phyloP scores from a whole-genome alignment of 2,329 filamentous ascomycete genomes.

The Sclerotinia nivalis region DNA sequence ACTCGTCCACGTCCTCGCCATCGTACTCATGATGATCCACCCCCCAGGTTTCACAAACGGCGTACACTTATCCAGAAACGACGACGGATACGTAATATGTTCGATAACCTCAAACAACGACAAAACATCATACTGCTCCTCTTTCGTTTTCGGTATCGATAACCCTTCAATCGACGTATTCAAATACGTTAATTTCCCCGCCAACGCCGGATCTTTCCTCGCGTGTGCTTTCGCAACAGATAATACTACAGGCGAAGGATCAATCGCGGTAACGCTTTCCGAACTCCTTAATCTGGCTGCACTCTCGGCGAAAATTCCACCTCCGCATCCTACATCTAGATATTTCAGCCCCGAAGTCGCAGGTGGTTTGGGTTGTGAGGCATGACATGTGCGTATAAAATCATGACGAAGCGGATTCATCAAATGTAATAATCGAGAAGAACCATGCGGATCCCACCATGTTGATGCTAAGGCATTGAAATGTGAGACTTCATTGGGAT shows the following conservation, averaged over 20 bases:
- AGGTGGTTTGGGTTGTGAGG: constrained; percentile 51
- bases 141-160: constrained; percentile 43
- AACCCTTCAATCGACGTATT: constrained; percentile 78
- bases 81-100: constrained; percentile 75
- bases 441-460: constrained; percentile 97
- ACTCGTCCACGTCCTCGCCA: constrained; percentile 83
- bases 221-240: constrained; percentile 75
- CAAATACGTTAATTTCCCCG: constrained; percentile 66
- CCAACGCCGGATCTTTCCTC: constrained; percentile 68
- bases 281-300: constrained; percentile 69
- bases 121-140: constrained; percentile 71
- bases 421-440: constrained; percentile 87
- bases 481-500: constrained; percentile 85
- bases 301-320: constrained; percentile 92
- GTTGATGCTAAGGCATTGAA: constrained; percentile 90
- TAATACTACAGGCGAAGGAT: constrained; percentile 74
- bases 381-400: constrained; percentile 77
- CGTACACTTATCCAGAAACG: constrained; percentile 71
- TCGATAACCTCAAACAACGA: constrained; percentile 94
- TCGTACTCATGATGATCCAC: constrained; percentile 91
- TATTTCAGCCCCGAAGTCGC: constrained; percentile 58
- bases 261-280: constrained; percentile 69
- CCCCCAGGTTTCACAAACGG: constrained; percentile 84
- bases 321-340: constrained; percentile 93
- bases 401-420: constrained; percentile 97